phyloP scores from a whole-genome alignment of 169 alveolate genomes.

The Sarcocystis neurona region DNA sequence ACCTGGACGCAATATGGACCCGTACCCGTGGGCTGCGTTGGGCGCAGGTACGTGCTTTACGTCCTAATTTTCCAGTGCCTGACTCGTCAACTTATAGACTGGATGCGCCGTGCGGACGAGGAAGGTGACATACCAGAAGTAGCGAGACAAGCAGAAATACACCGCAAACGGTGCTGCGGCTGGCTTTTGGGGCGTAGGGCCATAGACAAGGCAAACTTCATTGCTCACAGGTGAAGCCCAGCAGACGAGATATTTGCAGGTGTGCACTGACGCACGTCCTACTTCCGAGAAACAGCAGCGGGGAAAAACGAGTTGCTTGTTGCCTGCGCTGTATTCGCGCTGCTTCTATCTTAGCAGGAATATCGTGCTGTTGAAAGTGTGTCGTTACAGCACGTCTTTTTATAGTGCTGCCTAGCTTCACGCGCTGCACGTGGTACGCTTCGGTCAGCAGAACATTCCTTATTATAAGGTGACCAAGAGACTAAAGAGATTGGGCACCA shows the following conservation, averaged over 20 bases:
- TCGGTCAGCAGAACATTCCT: too few relatives aligned
- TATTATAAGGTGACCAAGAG: too few relatives aligned
- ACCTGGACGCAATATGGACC: not conserved
- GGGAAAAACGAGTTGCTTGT: not conserved
- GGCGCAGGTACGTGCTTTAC: constrained; percentile 55
- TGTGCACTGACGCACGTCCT: not conserved
- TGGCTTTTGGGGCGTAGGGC: constrained; percentile 28
- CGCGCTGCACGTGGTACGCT: too few relatives aligned
- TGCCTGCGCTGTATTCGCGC: not conserved
- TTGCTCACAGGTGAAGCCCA: constrained; percentile 63
- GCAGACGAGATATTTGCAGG: not conserved
- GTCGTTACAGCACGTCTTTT: too few relatives aligned
- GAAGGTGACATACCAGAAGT: constrained; percentile 68
- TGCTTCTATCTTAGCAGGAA: not conserved
- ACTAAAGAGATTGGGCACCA: too few relatives aligned
- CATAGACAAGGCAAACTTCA: constrained; percentile 67
- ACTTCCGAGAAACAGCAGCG: not conserved
- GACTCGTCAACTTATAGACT: constrained; percentile 68
- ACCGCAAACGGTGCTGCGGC: constrained; percentile 30
- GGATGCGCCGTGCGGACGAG: constrained; percentile 74
- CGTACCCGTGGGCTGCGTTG: not conserved
- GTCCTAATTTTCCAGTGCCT: constrained; percentile 62
- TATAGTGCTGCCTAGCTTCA: too few relatives aligned
- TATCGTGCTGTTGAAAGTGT: not conserved
- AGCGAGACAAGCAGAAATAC: constrained; percentile 10